phyloP scores from a whole-genome alignment of 345 rosid species.

The Salix viminalis region DNA sequence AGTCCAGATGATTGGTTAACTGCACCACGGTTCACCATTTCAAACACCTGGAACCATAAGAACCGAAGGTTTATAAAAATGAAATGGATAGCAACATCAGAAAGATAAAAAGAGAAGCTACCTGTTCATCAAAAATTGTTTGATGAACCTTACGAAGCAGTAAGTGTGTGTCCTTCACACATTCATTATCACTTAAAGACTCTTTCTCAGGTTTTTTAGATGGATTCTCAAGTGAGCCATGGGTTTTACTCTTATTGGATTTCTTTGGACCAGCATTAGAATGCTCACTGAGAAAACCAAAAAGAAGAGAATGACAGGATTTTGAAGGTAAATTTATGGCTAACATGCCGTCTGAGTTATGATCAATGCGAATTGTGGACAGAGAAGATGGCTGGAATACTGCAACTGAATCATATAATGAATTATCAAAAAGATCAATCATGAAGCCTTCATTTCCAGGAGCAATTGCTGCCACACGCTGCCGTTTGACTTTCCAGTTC shows the following conservation, averaged over 20 bases:
- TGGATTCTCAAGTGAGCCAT: constrained; percentile 19
- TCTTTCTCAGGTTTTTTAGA: constrained; percentile 39
- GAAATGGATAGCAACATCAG: background rate
- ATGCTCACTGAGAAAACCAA: constrained; percentile 68
- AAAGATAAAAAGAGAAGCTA: constrained; percentile 13
- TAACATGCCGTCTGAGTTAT: constrained; percentile 86
- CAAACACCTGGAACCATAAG: constrained; percentile 62
- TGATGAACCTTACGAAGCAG: constrained; percentile 70
- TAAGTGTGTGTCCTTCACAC: constrained; percentile 58
- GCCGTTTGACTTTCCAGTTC: constrained; percentile 96
- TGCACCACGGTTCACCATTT: constrained; percentile 74
- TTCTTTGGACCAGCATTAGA: constrained; percentile 26
- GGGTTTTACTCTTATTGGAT: constrained; percentile 28
- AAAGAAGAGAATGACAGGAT: constrained; percentile 61
- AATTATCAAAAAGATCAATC: constrained; percentile 74
- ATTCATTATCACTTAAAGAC: constrained; percentile 49
- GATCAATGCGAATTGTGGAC: constrained; percentile 70
- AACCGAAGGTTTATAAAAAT: constrained; percentile 20
- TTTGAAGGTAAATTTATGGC: constrained; percentile 74
- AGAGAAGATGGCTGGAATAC: constrained; percentile 53
- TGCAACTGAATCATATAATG: constrained; percentile 44
- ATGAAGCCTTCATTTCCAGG: constrained; percentile 81
- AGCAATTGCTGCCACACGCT: constrained; percentile 57
- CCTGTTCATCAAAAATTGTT: constrained; percentile 89
- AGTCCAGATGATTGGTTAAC: constrained; percentile 66